Evolutionary conservation across 2,329 filamentous ascomycete genomes (phyloP).

Genomic region (Fusarium metavorans): DNA sequence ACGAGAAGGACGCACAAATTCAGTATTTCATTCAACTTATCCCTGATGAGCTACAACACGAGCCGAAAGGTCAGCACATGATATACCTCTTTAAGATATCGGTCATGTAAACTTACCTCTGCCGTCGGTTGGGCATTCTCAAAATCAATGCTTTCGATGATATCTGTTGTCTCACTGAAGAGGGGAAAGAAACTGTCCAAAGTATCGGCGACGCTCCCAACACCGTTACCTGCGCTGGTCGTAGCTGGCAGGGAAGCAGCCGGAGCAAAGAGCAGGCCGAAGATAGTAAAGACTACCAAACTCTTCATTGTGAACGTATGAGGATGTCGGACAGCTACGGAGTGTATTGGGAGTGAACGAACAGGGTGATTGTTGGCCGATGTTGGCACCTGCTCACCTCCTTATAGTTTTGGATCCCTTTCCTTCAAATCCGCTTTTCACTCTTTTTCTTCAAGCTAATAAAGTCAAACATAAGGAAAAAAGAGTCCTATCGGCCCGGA

Average conservation of each 20-base stretch:
- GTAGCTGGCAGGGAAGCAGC: neutral
- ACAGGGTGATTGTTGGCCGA: neutral
- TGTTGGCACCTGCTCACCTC: neutral
- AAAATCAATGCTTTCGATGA: neutral
- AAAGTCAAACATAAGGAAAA: neutral
- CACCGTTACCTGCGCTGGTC: too few relatives aligned
- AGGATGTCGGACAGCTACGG: neutral
- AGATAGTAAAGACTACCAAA: neutral
- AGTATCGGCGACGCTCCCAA: too few relatives aligned
- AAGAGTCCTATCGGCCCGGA: neutral
- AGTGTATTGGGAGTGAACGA: neutral
- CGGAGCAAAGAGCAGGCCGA: neutral
- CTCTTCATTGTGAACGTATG: neutral
- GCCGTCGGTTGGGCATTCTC: neutral
- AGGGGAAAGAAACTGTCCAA: too few relatives aligned
- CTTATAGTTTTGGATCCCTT: neutral
- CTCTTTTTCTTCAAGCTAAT: too few relatives aligned
- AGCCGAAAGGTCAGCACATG: neutral
- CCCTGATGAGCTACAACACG: neutral
- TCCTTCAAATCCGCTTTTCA: too few relatives aligned
- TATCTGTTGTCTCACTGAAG: neutral
- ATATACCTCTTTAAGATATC: neutral
- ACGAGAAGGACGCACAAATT: neutral
- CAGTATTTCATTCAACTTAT: neutral
- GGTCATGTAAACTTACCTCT: neutral